Percentiles rank a stretch among this genome's conserved stretches.
Evolutionary conservation across 805 yeast species (phyloP).

Genomic region (Blastobotrys peoriensis): DNA sequence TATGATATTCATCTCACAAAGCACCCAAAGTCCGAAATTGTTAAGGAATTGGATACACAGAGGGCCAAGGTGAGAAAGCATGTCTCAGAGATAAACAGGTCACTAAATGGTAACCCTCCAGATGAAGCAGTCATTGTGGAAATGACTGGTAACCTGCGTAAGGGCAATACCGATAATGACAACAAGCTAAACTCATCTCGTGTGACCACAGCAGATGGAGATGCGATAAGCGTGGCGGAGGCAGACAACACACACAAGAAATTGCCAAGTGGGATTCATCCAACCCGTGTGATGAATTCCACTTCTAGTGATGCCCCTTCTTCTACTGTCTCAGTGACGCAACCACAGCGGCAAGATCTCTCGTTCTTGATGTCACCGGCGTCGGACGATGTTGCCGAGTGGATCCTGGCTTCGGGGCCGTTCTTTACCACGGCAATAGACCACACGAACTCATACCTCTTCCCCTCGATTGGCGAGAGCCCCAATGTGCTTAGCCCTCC

Average conservation of each 20-base stretch:
- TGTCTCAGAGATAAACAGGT: not conserved
- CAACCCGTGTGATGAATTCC: not conserved
- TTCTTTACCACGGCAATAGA: slow-evolving; percentile 5
- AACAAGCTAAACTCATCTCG: not conserved
- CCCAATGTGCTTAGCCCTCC: slow-evolving; percentile 29
- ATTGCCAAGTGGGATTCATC: not conserved
- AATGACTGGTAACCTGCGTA: not conserved
- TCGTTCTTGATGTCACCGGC: slow-evolving; percentile 5
- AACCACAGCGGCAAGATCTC: not conserved
- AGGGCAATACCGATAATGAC: not conserved
- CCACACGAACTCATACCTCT: slow-evolving; percentile 10
- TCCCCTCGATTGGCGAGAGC: slow-evolving; percentile 9
- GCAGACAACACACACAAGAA: no score
- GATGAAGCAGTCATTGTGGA: not conserved
- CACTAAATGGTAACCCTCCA: not conserved
- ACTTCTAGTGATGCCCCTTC: not conserved
- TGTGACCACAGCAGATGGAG: not conserved
- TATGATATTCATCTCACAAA: slow-evolving; percentile 25
- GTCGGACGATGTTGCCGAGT: slow-evolving; percentile 11
- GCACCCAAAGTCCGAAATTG: slow-evolving; percentile 2
- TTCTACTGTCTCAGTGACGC: not conserved
- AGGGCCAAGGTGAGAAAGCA: not conserved
- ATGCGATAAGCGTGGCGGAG: no score
- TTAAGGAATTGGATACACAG: not conserved
- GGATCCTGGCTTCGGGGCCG: slow-evolving; percentile 12